A percentile compares a stretch with the other conserved stretches of the same genome.
Conservation (phyloP, 106 monocot species). For the Cymbidium sinense region DNA sequence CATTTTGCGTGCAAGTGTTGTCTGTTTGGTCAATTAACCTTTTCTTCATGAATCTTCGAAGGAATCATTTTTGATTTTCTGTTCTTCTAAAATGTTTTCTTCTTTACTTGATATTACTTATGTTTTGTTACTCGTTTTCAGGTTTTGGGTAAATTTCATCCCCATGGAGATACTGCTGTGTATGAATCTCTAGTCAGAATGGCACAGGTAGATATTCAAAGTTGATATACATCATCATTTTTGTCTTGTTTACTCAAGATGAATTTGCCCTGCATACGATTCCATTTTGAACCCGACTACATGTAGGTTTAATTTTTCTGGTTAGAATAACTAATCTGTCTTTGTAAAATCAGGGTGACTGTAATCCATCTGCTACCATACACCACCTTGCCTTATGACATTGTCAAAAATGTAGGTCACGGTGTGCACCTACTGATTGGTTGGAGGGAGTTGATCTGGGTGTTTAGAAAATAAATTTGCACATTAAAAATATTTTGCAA, state of each 20-base stretch:
- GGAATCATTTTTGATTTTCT: background rate
- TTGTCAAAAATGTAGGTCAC: too few relatives aligned
- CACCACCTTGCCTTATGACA: too few relatives aligned
- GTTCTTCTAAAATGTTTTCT: background rate
- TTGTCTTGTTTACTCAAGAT: background rate
- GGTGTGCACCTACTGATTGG: too few relatives aligned
- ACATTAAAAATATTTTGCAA: too few relatives aligned
- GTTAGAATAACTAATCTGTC: too few relatives aligned
- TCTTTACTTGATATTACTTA: background rate
- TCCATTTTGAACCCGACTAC: background rate
- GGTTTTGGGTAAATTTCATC: slow-evolving; percentile 99
- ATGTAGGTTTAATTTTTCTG: too few relatives aligned
- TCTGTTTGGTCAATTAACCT: background rate
- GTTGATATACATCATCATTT: slow-evolving; percentile 2
- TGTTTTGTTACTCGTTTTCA: slow-evolving; percentile 14
- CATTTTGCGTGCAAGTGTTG: background rate
- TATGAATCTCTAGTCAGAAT: slow-evolving; percentile 95
- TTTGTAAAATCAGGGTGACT: too few relatives aligned
- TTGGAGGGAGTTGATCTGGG: too few relatives aligned
- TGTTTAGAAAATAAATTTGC: too few relatives aligned
- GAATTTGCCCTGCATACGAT: background rate
- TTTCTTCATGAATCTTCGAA: background rate
- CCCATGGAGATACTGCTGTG: slow-evolving; percentile 94
- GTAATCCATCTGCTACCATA: too few relatives aligned
- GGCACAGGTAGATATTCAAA: slow-evolving; percentile 73